Base-by-base conservation (phyloP, 495 filamentous ascomycete species). In the Penicillium macrosclerotiorum region DNA sequence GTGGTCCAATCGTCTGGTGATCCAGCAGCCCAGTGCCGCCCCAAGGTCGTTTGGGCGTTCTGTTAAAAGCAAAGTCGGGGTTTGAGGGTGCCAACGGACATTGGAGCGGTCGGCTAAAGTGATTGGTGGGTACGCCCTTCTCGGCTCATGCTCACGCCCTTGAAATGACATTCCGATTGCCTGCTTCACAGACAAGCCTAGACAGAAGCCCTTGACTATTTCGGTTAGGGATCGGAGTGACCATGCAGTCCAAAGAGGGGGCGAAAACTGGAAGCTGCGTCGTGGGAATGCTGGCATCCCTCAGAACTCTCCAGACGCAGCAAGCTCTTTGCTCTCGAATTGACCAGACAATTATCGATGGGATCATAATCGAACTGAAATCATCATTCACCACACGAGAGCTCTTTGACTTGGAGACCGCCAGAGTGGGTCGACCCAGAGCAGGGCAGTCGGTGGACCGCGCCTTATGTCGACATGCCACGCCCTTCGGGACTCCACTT, bases 401-500 rank as follows among this genome's bases (percentile, higher is more conserved):
- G 33, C 33, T 38, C 36, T n/a, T n/a, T 38, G 36, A 38, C n/a
- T 37, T 20, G 17, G 19, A 37, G 30, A 18, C 23, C 3, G 22
- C 18, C 22, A 6, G 26, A 18, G 44, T 38, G 43, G 43, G 43
- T 37, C 34, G 39, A 37, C 13, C 34, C 34, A 35, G 23, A 27
- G 27, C 37, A 31, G 42, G 31, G 45, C 49, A 44, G 37, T 36
- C 30, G 47, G 49, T 59, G 55, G 59, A 47, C 22, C 30, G 31
- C 56, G 53, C 57, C 56, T 54, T 57, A 50, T 47, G 47, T 20
- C 47, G 50, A 59, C 56, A 57, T 54, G 49, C 50, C n/a, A 48
- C 56, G 56, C 53, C 59, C 56, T 63, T 62, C 31, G 55, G 16
- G 47, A 37, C 49, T 52, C 59, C 59, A 62, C 59, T 45, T 17